Percentiles rank a stretch among this genome's conserved stretches.
Conservation (phyloP, 2,329 filamentous ascomycete genomes). For the Cladosporium sp. region DNA sequence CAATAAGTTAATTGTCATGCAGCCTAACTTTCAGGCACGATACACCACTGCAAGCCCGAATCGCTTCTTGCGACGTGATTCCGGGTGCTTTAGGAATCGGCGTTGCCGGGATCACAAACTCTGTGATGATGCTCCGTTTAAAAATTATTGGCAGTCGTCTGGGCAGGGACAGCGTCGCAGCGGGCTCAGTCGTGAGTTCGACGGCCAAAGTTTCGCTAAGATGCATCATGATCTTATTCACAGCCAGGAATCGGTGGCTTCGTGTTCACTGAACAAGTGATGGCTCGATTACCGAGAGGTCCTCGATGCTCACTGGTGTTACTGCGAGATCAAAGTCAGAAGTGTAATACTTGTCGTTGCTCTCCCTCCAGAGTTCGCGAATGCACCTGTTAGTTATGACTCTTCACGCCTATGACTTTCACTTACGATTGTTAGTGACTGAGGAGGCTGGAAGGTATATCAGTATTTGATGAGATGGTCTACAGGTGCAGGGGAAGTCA, state of each 20-base stretch:
- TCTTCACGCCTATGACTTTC: too few relatives aligned
- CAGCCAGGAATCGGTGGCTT: not conserved
- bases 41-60: not conserved
- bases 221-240: not conserved
- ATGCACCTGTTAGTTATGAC: too few relatives aligned
- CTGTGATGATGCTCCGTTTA: not conserved
- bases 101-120: not conserved
- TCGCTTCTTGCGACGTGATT: not conserved
- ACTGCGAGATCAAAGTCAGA: not conserved
- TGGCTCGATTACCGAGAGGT: too few relatives aligned
- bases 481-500: not conserved
- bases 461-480: too few relatives aligned
- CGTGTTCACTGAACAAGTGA: not conserved
- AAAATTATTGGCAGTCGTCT: not conserved
- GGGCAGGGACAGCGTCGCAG: conserved; percentile 3
- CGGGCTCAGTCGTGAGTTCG: conserved; percentile 1
- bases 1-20: not conserved
- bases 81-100: not conserved
- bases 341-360: not conserved
- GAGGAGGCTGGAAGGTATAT: too few relatives aligned
- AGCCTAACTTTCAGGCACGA: not conserved
- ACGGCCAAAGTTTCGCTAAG: not conserved
- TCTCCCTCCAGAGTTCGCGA: not conserved
- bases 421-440: too few relatives aligned
- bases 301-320: not conserved